Percentiles rank a stretch among this genome's conserved stretches.
Evolutionary conservation across 306 rosid species (phyloP).

Genomic region (Lablab purpureus): DNA sequence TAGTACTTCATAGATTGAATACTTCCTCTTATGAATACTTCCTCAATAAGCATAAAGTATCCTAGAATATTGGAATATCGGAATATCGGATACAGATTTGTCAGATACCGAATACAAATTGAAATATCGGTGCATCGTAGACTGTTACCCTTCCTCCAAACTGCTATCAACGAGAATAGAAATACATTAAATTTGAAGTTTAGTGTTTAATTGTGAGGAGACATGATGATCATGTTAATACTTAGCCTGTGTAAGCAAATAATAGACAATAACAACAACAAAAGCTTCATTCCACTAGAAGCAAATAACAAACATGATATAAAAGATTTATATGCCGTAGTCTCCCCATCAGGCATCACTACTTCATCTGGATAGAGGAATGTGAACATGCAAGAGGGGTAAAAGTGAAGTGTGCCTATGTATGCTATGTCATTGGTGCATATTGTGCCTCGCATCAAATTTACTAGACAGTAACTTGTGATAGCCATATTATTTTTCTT

Average conservation of each 20-base stretch:
- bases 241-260: slow-evolving; percentile 17
- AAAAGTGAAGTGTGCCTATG: background rate
- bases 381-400: background rate
- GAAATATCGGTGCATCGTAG: no score
- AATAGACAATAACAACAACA: background rate
- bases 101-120: no score
- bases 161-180: background rate
- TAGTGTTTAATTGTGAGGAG: background rate
- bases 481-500: background rate
- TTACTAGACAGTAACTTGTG: background rate
- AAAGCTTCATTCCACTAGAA: background rate
- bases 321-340: background rate
- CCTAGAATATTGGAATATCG: no score
- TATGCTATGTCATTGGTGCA: background rate
- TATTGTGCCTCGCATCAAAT: background rate
- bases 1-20: no score
- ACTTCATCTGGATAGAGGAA: background rate
- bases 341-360: background rate
- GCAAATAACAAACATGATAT: background rate
- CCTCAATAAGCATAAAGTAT: no score
- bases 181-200: background rate
- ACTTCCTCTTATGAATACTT: no score
- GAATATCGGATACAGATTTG: no score
- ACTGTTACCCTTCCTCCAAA: background rate
- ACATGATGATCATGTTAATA: slow-evolving; percentile 14